Percentiles rank a stretch among this genome's conserved stretches.
Conservation (phyloP, 2,329 filamentous ascomycete species). For the Chrysoporthe puriensis region DNA sequence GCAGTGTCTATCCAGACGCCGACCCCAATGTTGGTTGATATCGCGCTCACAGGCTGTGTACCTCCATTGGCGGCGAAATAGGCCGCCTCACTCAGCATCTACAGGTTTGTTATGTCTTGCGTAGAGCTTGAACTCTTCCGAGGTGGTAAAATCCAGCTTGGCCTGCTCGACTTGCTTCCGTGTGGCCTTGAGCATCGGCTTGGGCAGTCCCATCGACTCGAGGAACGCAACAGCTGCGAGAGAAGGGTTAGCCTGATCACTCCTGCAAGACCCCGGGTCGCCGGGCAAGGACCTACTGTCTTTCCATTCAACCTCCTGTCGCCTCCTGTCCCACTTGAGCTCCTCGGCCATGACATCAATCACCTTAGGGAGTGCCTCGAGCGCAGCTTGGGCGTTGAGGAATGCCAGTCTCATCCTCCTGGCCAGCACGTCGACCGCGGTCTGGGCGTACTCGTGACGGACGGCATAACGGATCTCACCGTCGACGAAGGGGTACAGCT, state of each 20-base stretch:
- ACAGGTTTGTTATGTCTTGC: conserved; percentile 60
- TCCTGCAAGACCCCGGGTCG: conserved; percentile 2
- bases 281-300: conserved; percentile 57
- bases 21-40: conserved; percentile 26
- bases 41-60: conserved; percentile 24
- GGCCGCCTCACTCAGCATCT: conserved; percentile 36
- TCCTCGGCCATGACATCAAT: conserved; percentile 91
- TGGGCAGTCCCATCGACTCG: conserved; percentile 68
- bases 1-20: conserved; percentile 26
- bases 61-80: no score
- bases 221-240: conserved; percentile 60
- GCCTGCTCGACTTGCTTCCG: conserved; percentile 64
- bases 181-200: conserved; percentile 60
- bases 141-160: conserved; percentile 60
- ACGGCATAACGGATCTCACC: conserved; percentile 90
- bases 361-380: conserved; percentile 81
- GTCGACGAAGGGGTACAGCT: conserved; percentile 87
- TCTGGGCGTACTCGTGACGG: conserved; percentile 88
- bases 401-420: conserved; percentile 85
- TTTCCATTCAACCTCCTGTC: conserved; percentile 81
- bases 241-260: conserved; percentile 17
- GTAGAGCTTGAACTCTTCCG: conserved; percentile 65
- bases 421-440: conserved; percentile 84
- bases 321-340: conserved; percentile 72
- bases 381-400: conserved; percentile 86